Conservation (phyloP, 139 green algal genomes). For the Ostreobium quekettii region DNA sequence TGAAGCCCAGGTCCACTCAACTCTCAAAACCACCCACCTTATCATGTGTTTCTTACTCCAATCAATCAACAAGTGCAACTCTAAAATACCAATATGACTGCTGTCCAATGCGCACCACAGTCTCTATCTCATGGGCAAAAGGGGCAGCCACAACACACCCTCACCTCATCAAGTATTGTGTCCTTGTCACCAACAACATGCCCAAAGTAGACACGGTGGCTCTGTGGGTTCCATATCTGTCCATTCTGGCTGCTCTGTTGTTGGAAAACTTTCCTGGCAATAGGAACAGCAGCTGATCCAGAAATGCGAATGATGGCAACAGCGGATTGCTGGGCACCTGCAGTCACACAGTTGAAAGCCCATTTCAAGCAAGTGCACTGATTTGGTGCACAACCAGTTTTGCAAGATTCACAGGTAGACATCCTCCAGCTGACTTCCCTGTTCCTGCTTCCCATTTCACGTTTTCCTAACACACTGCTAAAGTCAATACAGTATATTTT, state of each 20-base stretch:
- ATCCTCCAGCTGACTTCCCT: background rate
- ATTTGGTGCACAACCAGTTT: background rate
- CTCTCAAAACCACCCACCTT: background rate
- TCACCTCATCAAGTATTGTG: constrained; percentile 21
- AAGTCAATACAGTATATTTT: no score
- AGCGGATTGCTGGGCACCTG: background rate
- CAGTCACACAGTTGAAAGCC: background rate
- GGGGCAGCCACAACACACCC: background rate
- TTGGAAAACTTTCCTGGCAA: background rate
- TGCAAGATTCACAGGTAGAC: background rate
- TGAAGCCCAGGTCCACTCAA: background rate
- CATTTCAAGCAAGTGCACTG: background rate
- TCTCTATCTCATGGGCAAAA: background rate
- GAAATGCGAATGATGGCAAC: constrained; percentile 8
- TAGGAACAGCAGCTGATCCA: background rate
- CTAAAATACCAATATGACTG: background rate
- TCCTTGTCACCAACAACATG: background rate
- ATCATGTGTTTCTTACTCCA: background rate
- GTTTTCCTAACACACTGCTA: background rate
- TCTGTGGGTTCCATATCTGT: constrained; percentile 4
- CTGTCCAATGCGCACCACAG: background rate
- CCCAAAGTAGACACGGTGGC: constrained; percentile 5
- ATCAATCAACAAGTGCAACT: background rate
- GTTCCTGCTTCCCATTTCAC: background rate
- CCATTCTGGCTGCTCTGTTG: constrained; percentile 1